Conservation (phyloP, 2,329 filamentous ascomycete genomes). For the Hypoxylon sp. region DNA sequence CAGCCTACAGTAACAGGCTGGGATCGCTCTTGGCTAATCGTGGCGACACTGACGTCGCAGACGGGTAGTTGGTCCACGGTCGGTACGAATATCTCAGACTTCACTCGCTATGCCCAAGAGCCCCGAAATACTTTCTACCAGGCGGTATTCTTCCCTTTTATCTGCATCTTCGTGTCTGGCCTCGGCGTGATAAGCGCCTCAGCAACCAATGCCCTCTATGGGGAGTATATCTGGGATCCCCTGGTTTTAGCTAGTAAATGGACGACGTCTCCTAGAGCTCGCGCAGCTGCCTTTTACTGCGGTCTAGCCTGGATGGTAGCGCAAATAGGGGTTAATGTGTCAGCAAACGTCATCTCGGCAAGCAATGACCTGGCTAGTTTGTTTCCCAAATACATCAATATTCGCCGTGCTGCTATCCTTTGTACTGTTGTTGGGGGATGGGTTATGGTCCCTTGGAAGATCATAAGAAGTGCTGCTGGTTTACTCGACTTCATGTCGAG, state of each 20-base stretch:
- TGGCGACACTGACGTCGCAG: constrained; percentile 9
- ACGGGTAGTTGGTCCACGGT: constrained; percentile 41
- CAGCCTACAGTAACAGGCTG: constrained; percentile 2
- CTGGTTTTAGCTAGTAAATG: constrained; percentile 31
- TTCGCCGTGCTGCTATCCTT: constrained; percentile 30
- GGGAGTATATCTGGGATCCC: constrained; percentile 34
- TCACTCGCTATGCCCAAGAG: constrained; percentile 32
- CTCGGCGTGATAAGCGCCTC: constrained; percentile 49
- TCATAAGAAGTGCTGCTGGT: constrained; percentile 24
- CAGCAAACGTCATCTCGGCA: constrained; percentile 35
- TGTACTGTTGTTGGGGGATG: constrained; percentile 31
- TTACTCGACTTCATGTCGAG: constrained; percentile 35
- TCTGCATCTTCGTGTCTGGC: constrained; percentile 48
- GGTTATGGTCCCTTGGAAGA: constrained; percentile 33
- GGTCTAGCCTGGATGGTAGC: constrained; percentile 34
- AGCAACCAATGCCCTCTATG: constrained; percentile 25
- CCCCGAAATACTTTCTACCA: constrained; percentile 45
- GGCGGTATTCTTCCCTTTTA: constrained; percentile 44
- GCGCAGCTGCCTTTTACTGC: constrained; percentile 37
- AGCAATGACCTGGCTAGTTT: constrained; percentile 32
- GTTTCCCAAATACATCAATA: constrained; percentile 32
- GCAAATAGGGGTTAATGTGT: constrained; percentile 36
- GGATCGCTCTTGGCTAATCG: constrained; percentile 9
- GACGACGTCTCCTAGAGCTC: constrained; percentile 34
- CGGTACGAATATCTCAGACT: constrained; percentile 41